These are phyloP conservation scores for Vickermania spadyakhi DNA, from an alignment of 208 protist species.

Conservation along the genomic window DNA sequence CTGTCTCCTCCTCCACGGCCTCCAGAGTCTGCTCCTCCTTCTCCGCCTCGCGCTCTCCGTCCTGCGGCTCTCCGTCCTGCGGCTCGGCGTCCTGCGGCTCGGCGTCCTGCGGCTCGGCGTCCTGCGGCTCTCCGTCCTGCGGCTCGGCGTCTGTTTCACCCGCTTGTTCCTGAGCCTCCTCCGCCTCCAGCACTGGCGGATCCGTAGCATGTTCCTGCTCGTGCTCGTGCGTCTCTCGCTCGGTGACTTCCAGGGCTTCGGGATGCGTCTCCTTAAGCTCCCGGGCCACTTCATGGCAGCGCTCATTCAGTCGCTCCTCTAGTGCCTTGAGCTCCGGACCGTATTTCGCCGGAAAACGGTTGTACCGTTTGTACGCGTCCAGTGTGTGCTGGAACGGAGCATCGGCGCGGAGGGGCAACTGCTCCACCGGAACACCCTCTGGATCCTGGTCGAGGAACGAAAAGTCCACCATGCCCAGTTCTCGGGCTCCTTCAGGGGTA, in stretches of 20 bases:
- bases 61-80: not conserved
- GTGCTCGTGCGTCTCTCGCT: slow-evolving; percentile 27
- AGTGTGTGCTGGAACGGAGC: slow-evolving; percentile 38
- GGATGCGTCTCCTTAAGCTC: slow-evolving; percentile 37
- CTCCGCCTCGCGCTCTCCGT: not conserved
- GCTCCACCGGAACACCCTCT: slow-evolving; percentile 49
- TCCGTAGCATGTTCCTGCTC: slow-evolving; percentile 36
- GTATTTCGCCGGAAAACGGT: slow-evolving; percentile 23
- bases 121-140: not conserved
- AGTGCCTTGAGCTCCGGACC: slow-evolving; percentile 32
- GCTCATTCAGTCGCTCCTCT: slow-evolving; percentile 34
- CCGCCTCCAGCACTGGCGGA: slow-evolving; percentile 26
- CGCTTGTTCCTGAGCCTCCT: slow-evolving; percentile 35
- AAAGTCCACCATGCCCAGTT: slow-evolving; percentile 57
- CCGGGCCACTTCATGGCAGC: slow-evolving; percentile 6
- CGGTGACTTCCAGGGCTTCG: slow-evolving; percentile 37
- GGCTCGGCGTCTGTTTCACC: not conserved
- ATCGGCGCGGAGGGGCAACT: slow-evolving; percentile 45
- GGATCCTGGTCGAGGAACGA: slow-evolving; percentile 57
- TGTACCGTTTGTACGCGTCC: slow-evolving; percentile 28
- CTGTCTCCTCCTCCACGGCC: slow-evolving; percentile 30
- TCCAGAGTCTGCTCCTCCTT: slow-evolving; percentile 24
- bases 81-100: not conserved
- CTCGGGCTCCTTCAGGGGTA: slow-evolving; percentile 45
- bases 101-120: not conserved